Evolutionary conservation across 495 filamentous ascomycete genomes (phyloP), one percentile per base, ranked within the genome.

Genomic region (Xylaria scruposa): DNA sequence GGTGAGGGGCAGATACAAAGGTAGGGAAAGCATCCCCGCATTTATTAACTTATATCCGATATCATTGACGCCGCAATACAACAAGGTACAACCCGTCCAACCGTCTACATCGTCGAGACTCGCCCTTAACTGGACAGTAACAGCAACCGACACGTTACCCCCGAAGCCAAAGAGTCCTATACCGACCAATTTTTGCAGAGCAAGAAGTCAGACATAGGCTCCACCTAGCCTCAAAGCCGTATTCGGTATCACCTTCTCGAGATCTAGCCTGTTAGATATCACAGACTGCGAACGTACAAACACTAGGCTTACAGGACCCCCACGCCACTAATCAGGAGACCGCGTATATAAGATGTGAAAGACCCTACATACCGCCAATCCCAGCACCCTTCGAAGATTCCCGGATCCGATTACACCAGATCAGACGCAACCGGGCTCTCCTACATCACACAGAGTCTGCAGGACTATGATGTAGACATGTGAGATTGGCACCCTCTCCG

Each of bases 281-380:
- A n/a, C 24, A 2, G 33, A 49, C 42, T 33, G 13, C 8, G 24
- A 44, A 66, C 24, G 10, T 33, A 65, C n/a, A 15, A 65, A 17
- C n/a, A 26, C 44, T 13, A 26, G 63, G 54, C 31, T 47, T 67
- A 56, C 49, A 67, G 3, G 6, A 29, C 64, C 33, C 33, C 64
- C 49, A 56, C 64, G 46, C 24, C 47, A 8, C 40, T 24, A 19
- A 51, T 53, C 15, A 38, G 29, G 38, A 29, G 19, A 47, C 42
- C 40, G 17, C 63, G 29, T 64, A 64, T 21, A 64, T 29, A 3
- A 67, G 54, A 19, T 13, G 60, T 17, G 29, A 21, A 51, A 29
- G 49, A 51, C 44, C 65, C 36, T 67, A 42, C 65, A 21, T 60
- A 38, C 44, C 29, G 44, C 63, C 63, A 66, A 66, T 66, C 44